phyloP scores from a whole-genome alignment of 2,329 filamentous ascomycete species.

The Seiridium unicorne region DNA sequence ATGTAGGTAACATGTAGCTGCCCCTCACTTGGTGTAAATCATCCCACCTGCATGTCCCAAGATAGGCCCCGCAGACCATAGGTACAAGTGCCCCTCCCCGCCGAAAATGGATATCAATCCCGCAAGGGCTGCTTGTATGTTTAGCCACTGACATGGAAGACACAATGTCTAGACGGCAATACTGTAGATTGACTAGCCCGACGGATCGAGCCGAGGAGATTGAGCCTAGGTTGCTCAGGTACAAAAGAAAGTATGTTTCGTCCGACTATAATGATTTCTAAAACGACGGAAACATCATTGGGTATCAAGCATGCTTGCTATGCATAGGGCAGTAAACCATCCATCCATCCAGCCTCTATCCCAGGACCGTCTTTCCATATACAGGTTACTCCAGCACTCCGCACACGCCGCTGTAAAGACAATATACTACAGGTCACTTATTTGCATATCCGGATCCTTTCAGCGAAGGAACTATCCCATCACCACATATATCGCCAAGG shows the following conservation, averaged over 20 bases:
- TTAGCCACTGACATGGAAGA: too few species aligned
- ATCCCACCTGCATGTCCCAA: too few species aligned
- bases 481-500: not conserved
- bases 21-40: not conserved
- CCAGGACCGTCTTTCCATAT: not conserved
- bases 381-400: slow-evolving; percentile 6
- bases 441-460: not conserved
- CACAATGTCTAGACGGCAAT: too few species aligned
- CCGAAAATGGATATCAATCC: too few species aligned
- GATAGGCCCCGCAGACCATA: too few species aligned
- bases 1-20: not conserved
- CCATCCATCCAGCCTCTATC: not conserved
- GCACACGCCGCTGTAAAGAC: not conserved
- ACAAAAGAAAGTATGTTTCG: not conserved
- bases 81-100: too few species aligned
- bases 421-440: not conserved
- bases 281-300: slow-evolving; percentile 9
- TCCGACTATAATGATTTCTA: not conserved
- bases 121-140: too few species aligned
- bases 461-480: not conserved
- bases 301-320: slow-evolving; percentile 22
- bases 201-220: too few species aligned
- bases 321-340: slow-evolving; percentile 12
- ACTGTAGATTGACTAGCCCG: not conserved
- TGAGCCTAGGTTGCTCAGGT: too few species aligned